Percentiles rank a stretch among this genome's conserved stretches.
Evolutionary conservation across 176 grass and related monocot genomes (phyloP).

Genomic region (Oryza punctata): DNA sequence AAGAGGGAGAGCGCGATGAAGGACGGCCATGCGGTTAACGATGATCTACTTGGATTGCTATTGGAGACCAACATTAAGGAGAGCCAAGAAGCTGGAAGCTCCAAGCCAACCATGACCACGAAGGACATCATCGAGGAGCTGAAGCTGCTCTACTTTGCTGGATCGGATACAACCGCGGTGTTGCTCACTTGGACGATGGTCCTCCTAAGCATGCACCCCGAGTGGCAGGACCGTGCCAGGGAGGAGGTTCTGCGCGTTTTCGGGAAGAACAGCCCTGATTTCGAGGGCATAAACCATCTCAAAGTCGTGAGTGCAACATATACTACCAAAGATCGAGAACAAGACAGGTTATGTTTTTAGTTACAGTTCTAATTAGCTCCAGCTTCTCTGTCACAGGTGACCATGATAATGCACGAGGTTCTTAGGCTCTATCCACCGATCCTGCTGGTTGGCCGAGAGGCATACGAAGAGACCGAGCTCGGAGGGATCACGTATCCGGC

Average conservation of each 20-base stretch:
- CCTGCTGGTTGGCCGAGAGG: slow-evolving; percentile 24
- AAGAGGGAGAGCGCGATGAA: slow-evolving; percentile 47
- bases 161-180: slow-evolving; percentile 62
- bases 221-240: slow-evolving; percentile 57
- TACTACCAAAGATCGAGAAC: neutral
- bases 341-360: neutral
- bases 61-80: slow-evolving; percentile 48
- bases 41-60: slow-evolving; percentile 61
- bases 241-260: slow-evolving; percentile 53
- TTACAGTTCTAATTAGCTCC: neutral
- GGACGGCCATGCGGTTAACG: neutral
- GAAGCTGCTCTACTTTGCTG: slow-evolving; percentile 82
- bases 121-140: slow-evolving; percentile 67
- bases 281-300: slow-evolving; percentile 47
- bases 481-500: slow-evolving; percentile 58
- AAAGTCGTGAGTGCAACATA: slow-evolving; percentile 50
- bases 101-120: slow-evolving; percentile 46
- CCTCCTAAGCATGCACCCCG: slow-evolving; percentile 58
- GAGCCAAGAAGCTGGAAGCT: slow-evolving; percentile 31
- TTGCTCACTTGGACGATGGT: slow-evolving; percentile 70
- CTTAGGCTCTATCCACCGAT: slow-evolving; percentile 65
- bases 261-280: slow-evolving; percentile 44
- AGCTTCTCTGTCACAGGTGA: slow-evolving; percentile 43
- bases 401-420: slow-evolving; percentile 76
- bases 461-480: slow-evolving; percentile 47